Base-by-base conservation (phyloP, 345 rosid species). In the Brassica carinata region DNA sequence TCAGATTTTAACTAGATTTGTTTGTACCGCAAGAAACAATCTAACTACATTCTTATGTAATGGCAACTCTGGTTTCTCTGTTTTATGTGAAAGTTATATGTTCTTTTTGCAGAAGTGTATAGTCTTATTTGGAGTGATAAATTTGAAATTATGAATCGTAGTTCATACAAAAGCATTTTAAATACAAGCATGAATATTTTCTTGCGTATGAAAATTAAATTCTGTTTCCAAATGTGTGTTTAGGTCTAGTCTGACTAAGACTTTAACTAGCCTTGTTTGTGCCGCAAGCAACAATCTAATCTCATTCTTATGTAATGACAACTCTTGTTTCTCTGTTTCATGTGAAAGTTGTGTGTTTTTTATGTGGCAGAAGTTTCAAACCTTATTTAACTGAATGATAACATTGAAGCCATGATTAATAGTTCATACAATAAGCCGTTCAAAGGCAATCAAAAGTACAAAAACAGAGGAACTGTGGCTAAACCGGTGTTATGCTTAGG, bases 401-500 rank as follows among this genome's bases (percentile, higher is more conserved):
- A 74, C 76, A 34, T 64, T 38, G 55, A 75, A 70, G 59, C 40
- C 57, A 71, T 69, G 75, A 31, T 74, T 23, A 1, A 7, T 18
- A 62, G 27, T 33, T 69, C 79, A 74, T 67, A 80, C 67, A 34
- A 17, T 43, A 81, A 64, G 72, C 19, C 57, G 14, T 65, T 65
- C 57, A 69, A 71, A 64, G 3, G 71, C 63, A 76, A 71, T 1
- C 67, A 76, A 43, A 33, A 63, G 63, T 75, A 80, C 76, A 75
- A 59, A 64, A 80, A 75, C 76, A 80, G 65, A 64, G 38, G 11
- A 15, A 69, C 0, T 40, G 61, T 27, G 10, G 19, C 53, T 75
- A 81, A 58, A 76, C 73, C 15, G 73, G 84, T 18, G 80, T 57
- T 31, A 34, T 69, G 77, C 64, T 71, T 58, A 71, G 65, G 65